Evolutionary conservation across 768 basidiomycete species (phyloP), one percentile per base, ranked within the genome.

Genomic region (Amyloporia xantha): DNA sequence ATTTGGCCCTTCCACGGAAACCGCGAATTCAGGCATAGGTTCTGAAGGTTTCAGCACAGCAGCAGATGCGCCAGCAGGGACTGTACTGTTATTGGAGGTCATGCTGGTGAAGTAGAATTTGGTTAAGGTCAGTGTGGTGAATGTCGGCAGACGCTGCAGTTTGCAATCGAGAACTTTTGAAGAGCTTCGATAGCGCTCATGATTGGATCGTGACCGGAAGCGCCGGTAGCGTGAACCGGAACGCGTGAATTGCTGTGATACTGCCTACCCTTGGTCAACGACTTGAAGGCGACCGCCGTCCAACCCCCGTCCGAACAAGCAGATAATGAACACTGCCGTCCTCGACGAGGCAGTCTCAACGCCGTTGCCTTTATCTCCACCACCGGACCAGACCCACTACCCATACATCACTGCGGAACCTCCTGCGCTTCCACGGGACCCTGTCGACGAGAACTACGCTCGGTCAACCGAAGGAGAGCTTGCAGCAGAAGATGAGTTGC

Each of bases 1-100:
- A 65, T 94, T 76, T 10, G 96, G 96, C 0, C 96, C 96, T 62
- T 82, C 70, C 17, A 98, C 90, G 2, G 86, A 69, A 12, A 88
- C 66, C 0, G 85, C 79, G 21, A 54, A 48, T 15, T 74, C 70
- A 4, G 85, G 75, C 24, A 93, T 64, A 12, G 87, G 81, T 23
- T 81, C 85, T 4, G 90, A 92, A 37, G 75, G 79, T 59, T 82
- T 78, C 26, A 94, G 68, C 19, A 94, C 77, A n/a, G 88, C 87
- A 10, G 82, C 79, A 48, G 89, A 79, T 17, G 84, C 86, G 28
- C 56, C 73, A 24, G 65, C 49, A 5, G 89, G 89, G 23, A 85
- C 55, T 13, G 54, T 44, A 4, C 44, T 51, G 19, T 52, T 51
- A 47, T 24, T 23, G n/a, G 62, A 57, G 26, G 42, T 49, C 24